phyloP scores from a whole-genome alignment of 75 land plant genomes.

The Pinus albicaulis region DNA sequence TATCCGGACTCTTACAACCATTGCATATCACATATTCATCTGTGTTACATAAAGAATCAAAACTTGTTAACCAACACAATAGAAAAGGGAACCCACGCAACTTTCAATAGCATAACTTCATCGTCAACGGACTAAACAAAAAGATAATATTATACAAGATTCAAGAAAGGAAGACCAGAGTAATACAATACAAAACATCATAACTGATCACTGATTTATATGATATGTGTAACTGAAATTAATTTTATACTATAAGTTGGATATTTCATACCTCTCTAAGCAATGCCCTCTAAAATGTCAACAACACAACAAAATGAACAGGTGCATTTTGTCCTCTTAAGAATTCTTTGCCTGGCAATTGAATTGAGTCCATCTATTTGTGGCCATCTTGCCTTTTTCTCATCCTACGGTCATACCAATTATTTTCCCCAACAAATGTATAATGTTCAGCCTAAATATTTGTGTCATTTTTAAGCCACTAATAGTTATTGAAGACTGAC shows the following conservation, averaged over 20 bases:
- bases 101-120: background rate
- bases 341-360: background rate
- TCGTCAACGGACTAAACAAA: too few species aligned
- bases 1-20: constrained; percentile 93
- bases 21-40: constrained; percentile 95
- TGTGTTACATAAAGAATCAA: constrained; percentile 17
- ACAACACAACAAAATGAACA: background rate
- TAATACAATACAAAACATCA: too few species aligned
- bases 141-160: too few species aligned
- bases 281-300: background rate
- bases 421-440: too few species aligned
- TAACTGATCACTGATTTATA: too few species aligned
- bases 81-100: background rate
- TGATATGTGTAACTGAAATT: too few species aligned
- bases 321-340: background rate
- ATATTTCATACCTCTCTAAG: background rate
- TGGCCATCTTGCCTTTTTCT: too few species aligned
- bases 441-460: background rate
- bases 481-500: background rate
- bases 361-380: too few species aligned
- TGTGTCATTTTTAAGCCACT: background rate
- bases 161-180: too few species aligned
- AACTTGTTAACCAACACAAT: background rate
- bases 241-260: too few species aligned
- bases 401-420: too few species aligned